Conservation (phyloP, 139 green algal genomes). For the Chlorokybus atmophyticus region DNA sequence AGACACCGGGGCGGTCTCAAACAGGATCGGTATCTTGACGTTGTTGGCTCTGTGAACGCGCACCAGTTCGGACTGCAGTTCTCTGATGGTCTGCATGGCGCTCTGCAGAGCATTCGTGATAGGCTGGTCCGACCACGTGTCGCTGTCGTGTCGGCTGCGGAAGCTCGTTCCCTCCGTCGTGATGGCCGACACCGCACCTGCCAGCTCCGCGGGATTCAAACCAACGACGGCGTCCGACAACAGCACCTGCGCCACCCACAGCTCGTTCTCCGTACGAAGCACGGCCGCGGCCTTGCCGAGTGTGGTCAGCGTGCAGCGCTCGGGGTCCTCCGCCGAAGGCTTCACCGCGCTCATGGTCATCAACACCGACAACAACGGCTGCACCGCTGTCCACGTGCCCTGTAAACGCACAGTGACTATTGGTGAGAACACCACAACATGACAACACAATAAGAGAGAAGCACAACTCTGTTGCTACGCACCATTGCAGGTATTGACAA, state of each 20-base stretch:
- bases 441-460: no score
- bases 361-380: no score
- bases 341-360: no score
- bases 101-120: neutral
- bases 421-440: no score
- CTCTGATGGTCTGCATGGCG: neutral
- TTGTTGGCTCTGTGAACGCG: neutral
- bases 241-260: conserved; percentile 8
- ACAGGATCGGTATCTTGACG: neutral
- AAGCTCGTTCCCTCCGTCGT: neutral
- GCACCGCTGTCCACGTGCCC: no score
- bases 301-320: neutral
- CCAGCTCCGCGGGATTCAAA: neutral
- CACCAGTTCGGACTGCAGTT: neutral
- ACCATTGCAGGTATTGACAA: no score
- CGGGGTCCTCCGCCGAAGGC: no score
- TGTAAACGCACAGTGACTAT: no score
- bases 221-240: neutral
- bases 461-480: no score
- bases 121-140: neutral
- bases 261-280: conserved; percentile 10
- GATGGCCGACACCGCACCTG: neutral
- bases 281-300: conserved; percentile 5
- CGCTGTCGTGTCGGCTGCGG: neutral
- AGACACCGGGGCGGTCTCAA: neutral